Base-by-base conservation (phyloP, 2,329 filamentous ascomycete species). In the Escovopsis sp. region DNA sequence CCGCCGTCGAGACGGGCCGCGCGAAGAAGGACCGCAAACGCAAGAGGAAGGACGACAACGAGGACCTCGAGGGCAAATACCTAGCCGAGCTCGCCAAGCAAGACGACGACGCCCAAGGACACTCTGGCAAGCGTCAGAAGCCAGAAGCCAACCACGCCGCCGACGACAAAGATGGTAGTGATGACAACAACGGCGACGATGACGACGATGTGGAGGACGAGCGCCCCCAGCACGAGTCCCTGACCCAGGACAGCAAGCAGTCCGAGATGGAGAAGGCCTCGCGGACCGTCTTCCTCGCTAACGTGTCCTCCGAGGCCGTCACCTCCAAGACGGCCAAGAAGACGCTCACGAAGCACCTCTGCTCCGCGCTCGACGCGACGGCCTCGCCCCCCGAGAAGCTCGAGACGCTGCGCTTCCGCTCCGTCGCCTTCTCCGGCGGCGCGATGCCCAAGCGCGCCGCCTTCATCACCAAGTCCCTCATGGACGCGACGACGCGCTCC, bases 391-490 rank as follows among this genome's bases (percentile, higher is more conserved):
- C 68, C 2, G 79, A 83, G 57, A 87, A 82, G 49, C 66, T 98
- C 31, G 83, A 94, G 54, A 94, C 87, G 2, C 68, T 98, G 41
- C 84, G 90, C 16, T 98, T 96, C 66, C 83, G 90, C 39, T 96
- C 88, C 7, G 84, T 86, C 12, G 82, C 90, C 3, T 96, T 92
- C 55, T 72, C 80, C 5, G 75, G 75, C 19, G 71, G 66, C 26
- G 66, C 76, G 13, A 70, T 94, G 38, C 90, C 90, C 34, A 94
- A 94, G 62, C 83, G 88, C 42, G 90, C 88, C n/a, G 82, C 90
- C 17, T 96, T 76, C 55, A 90, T 88, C 41, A 92, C 84, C 48
- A 86, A 87, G 54, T 78, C 86, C 17, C 66, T 96, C 39, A 88
- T 94, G 79, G 78, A 83, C 41, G 75, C 84, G 15, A 98, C 92